A percentile compares a stretch with the other conserved stretches of the same genome.
Conservation (phyloP, 208 protist genomes). For the Trypanosoma theileri region DNA sequence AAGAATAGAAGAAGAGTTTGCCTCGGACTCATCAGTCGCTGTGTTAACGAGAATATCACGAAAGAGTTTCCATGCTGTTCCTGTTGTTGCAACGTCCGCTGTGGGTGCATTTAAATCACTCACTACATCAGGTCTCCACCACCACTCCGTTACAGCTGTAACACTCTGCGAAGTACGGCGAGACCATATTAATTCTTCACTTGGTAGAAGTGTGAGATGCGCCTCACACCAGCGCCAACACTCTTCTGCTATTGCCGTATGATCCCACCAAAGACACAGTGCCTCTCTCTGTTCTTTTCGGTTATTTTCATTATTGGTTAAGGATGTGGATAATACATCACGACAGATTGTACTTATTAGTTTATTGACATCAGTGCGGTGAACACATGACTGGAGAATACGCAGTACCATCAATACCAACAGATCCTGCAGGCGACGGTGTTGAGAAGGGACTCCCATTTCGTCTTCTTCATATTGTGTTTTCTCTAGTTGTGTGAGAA, state of each 20-base stretch:
- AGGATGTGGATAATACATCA: neutral
- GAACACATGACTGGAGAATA: too few species aligned
- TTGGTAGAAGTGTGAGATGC: conserved; percentile 19
- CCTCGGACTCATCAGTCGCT: neutral
- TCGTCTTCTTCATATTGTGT: too few species aligned
- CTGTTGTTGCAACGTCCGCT: neutral
- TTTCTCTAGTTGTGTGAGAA: too few species aligned
- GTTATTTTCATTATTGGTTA: neutral
- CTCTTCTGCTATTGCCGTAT: conserved; percentile 3
- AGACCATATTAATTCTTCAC: conserved; percentile 10
- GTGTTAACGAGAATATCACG: neutral
- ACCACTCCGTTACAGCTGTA: conserved; percentile 16
- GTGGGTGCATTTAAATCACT: neutral
- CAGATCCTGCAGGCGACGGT: too few species aligned
- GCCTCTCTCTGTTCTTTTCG: neutral
- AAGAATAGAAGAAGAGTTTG: neutral
- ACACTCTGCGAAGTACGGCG: neutral
- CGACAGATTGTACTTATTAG: neutral
- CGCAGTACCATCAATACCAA: too few species aligned
- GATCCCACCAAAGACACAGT: conserved; percentile 14
- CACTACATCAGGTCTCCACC: conserved; percentile 23
- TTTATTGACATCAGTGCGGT: too few species aligned
- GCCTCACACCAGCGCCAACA: conserved; percentile 34
- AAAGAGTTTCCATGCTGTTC: neutral
- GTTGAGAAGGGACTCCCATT: too few species aligned